Evolutionary conservation across 2,329 filamentous ascomycete genomes (phyloP).

Genomic region (Talaromyces pinophilus): DNA sequence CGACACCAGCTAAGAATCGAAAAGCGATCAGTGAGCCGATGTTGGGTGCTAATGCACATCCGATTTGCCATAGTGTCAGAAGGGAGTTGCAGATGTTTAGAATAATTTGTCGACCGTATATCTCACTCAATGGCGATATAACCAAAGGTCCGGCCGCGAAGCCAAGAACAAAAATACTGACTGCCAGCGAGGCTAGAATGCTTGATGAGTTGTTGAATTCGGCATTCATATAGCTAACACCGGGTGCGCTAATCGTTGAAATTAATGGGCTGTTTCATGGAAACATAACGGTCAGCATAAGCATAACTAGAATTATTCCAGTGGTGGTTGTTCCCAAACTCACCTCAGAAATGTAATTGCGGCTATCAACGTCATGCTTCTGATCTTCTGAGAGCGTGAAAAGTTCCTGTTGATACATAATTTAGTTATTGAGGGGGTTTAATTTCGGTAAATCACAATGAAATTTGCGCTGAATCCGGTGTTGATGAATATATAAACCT

Average conservation of each 20-base stretch:
- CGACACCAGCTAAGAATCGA: slow-evolving; percentile 31
- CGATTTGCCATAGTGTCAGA: neutral
- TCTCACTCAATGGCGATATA: slow-evolving; percentile 5
- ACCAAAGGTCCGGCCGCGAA: slow-evolving; percentile 10
- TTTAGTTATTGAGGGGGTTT: too few relatives aligned
- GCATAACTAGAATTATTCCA: too few relatives aligned
- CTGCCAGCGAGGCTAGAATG: slow-evolving; percentile 1
- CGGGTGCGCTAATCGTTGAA: slow-evolving; percentile 14
- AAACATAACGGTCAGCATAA: neutral
- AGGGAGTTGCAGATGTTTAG: neutral
- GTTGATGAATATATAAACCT: neutral
- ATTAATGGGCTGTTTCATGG: slow-evolving; percentile 6
- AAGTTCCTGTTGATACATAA: too few relatives aligned
- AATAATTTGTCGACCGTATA: slow-evolving; percentile 6
- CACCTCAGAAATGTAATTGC: slow-evolving; percentile 20
- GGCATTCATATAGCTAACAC: neutral
- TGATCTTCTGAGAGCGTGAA: slow-evolving; percentile 2
- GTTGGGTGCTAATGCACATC: slow-evolving; percentile 3
- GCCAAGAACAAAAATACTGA: slow-evolving; percentile 17
- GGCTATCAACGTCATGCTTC: neutral
- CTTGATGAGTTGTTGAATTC: slow-evolving; percentile 13
- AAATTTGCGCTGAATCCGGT: neutral
- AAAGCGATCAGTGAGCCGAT: neutral
- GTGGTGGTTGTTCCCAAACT: too few relatives aligned
- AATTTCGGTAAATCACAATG: neutral